A percentile compares a stretch with the other conserved stretches of the same genome.
Conservation (phyloP, 75 land plant species). For the Ceratopteris richardii region DNA sequence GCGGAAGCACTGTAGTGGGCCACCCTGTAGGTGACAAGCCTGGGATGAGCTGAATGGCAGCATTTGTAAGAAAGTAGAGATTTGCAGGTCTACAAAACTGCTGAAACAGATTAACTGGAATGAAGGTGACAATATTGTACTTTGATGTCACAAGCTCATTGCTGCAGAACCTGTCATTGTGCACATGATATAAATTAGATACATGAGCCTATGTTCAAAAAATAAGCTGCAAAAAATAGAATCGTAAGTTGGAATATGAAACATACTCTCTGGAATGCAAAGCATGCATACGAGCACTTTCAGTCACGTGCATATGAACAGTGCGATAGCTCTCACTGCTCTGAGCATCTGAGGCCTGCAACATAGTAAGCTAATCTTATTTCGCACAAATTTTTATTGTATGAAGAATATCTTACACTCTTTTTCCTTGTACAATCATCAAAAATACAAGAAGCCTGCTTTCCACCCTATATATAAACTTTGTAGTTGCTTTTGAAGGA, state of each 20-base stretch:
- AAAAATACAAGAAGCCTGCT: not conserved
- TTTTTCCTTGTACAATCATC: not conserved
- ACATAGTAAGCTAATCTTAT: not conserved
- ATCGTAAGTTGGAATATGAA: not conserved
- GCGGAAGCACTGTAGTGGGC: conserved; percentile 20
- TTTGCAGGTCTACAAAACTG: conserved; percentile 22
- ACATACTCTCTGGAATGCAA: conserved; percentile 12
- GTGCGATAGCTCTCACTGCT: not conserved
- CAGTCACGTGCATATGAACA: conserved; percentile 18
- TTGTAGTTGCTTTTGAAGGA: not conserved
- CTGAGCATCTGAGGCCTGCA: conserved; percentile 5
- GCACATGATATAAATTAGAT: not conserved
- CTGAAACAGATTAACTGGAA: conserved; percentile 15
- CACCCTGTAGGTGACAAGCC: conserved; percentile 25
- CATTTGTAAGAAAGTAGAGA: conserved; percentile 25
- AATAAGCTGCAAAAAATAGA: not conserved
- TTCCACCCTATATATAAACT: not conserved
- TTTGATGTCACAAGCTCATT: conserved; percentile 23
- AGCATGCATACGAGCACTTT: conserved; percentile 13
- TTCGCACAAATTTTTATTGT: not conserved
- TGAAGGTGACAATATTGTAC: conserved; percentile 10
- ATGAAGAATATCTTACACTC: not conserved
- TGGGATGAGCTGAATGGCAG: conserved; percentile 26
- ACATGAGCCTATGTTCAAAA: not conserved
- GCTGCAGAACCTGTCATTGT: conserved; percentile 24